These are phyloP conservation scores for Picea abies DNA, from an alignment of 83 land plant genomes.

Conservation along the genomic window DNA sequence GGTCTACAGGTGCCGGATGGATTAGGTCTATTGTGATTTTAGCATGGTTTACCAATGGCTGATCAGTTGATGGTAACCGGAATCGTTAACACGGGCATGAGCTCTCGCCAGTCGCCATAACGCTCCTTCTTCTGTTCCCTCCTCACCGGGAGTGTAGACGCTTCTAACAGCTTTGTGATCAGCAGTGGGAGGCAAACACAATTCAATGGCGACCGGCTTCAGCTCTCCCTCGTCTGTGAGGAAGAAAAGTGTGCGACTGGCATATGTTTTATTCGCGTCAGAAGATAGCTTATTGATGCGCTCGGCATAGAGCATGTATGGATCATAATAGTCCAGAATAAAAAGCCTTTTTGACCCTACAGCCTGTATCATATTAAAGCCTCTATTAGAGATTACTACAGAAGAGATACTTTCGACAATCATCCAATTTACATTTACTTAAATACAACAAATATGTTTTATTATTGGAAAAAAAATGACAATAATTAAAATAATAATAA, in stretches of 20 bases:
- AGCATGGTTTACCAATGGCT: background rate
- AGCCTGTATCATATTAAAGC: conserved; percentile 43
- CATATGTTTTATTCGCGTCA: conserved; percentile 35
- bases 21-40: too few species aligned
- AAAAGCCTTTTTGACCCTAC: conserved; percentile 46
- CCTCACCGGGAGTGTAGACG: conserved; percentile 14
- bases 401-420: too few species aligned
- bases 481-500: too few species aligned
- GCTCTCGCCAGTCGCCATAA: conserved; percentile 21
- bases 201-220: conserved; percentile 64
- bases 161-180: background rate
- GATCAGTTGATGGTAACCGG: conserved; percentile 6
- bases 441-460: too few species aligned
- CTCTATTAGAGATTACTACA: too few species aligned
- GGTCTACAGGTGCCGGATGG: too few species aligned
- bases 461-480: too few species aligned
- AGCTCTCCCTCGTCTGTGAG: conserved; percentile 37
- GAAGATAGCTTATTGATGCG: conserved; percentile 32
- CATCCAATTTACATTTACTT: too few species aligned
- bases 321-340: too few species aligned
- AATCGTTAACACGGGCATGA: conserved; percentile 7
- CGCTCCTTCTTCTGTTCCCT: conserved; percentile 14
- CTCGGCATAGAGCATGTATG: conserved; percentile 49
- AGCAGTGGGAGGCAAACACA: conserved; percentile 36
- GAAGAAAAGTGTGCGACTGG: conserved; percentile 50